Evolutionary conservation across 2,329 filamentous ascomycete species (phyloP), one percentile per base, ranked within the genome.

Genomic region (Penicillium sp.): DNA sequence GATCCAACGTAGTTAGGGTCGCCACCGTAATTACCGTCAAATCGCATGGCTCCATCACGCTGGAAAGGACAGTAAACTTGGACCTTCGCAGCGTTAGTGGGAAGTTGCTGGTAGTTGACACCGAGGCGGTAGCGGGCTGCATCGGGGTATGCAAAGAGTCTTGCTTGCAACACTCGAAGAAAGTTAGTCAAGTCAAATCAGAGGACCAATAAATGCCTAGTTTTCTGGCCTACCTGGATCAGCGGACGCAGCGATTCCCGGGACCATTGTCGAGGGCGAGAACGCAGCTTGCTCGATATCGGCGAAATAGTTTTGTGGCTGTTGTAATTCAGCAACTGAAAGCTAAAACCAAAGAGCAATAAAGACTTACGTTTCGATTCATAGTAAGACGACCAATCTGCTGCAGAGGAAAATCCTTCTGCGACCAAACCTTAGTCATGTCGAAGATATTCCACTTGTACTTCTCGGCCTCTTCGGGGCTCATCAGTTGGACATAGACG

Each of bases 381-480:
- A 94, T 79, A 66, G 91, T 45, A 4, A 45, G n/a, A 1, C 3
- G 3, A 36, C 89, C 90, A 51, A 94, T 89, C 67, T 91, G 89
- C 21, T 87, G 81, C 21, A 92, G 78, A 0, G 90, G 90, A 0
- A 90, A 78, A 0, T 86, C 74, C 13, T 91, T 86, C 68, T 93
- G 88, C 0, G 90, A 88, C 89, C 89, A 93, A 11, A 92, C 73
- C 74, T 93, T 93, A 50, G 90, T 94, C 3, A 90, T 86, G 63
- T 94, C 90, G 5, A 94, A 83, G 37, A 93, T 87, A 65, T 94
- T 90, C 8, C 7, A 39, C 14, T 5, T 4, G 18, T 21, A 18
- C 5, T 10, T 28, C 10, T 28, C 24, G 10, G 24, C 24, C 10
- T 28, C 24, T 5, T 5, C 5, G 5, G 24, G 24, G 24, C 10